Percentiles rank a stretch among this genome's conserved stretches.
phyloP scores from a whole-genome alignment of 2,329 filamentous ascomycete species.

The Phaeomoniella chlamydospora region DNA sequence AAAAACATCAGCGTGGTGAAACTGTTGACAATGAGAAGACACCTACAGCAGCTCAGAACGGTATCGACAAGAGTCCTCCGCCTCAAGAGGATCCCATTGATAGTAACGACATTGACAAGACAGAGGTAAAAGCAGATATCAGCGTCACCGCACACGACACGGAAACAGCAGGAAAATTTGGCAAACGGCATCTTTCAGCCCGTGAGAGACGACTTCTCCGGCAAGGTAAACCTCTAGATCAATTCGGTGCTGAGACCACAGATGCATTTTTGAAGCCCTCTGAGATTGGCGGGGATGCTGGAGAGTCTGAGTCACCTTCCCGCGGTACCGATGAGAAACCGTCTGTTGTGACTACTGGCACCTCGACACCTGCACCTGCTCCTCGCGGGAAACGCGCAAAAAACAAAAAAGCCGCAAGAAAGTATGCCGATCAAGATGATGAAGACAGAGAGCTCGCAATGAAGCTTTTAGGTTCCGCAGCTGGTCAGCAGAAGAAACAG shows the following conservation, averaged over 20 bases:
- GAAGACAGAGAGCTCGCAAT: conserved; percentile 79
- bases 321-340: conserved; percentile 5
- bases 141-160: conserved; percentile 11
- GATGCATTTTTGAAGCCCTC: too few relatives aligned
- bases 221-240: conserved; percentile 13
- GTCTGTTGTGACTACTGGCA: conserved; percentile 9
- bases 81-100: background rate
- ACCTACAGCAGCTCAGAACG: conserved; percentile 2
- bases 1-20: conserved; percentile 7
- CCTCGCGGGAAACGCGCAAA: conserved; percentile 23
- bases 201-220: conserved; percentile 27
- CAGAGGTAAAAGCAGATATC: conserved; percentile 18
- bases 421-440: conserved; percentile 85
- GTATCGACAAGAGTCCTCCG: background rate
- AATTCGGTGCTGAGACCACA: conserved; percentile 6
- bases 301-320: conserved; percentile 2
- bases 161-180: conserved; percentile 6
- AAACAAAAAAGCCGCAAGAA: conserved; percentile 48
- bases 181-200: conserved; percentile 18
- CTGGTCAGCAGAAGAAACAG: conserved; percentile 51
- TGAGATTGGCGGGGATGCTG: too few relatives aligned
- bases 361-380: conserved; percentile 6
- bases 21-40: conserved; percentile 1
- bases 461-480: conserved; percentile 64
- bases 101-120: conserved; percentile 7